Evolutionary conservation across 352 stramenopile species (phyloP).

Genomic region (Globisporangium barbulae): DNA sequence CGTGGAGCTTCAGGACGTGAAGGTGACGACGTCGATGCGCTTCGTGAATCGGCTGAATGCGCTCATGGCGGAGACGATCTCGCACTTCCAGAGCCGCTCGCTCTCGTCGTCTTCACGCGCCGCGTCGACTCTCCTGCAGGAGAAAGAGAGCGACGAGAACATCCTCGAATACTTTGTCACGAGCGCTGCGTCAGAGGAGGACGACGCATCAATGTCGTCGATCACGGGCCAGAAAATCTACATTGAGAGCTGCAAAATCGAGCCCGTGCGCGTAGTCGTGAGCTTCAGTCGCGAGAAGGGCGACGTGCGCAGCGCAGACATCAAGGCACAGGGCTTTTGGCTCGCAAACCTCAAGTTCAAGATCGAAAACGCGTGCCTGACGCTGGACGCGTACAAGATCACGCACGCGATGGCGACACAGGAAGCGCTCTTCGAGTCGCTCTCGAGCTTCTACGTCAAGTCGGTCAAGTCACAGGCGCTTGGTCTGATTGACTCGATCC

Average conservation of each 20-base stretch:
- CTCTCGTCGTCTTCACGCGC: slow-evolving; percentile 41
- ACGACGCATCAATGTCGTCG: slow-evolving; percentile 54
- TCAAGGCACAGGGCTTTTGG: slow-evolving; percentile 55
- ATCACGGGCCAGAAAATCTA: slow-evolving; percentile 80
- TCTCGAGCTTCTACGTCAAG: slow-evolving; percentile 73
- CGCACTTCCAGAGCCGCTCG: slow-evolving; percentile 67
- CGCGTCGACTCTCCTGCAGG: slow-evolving; percentile 24
- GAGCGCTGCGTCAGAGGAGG: slow-evolving; percentile 31
- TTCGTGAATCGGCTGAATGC: slow-evolving; percentile 72
- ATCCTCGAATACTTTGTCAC: slow-evolving; percentile 73
- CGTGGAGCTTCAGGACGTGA: slow-evolving; percentile 65
- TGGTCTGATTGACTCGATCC: slow-evolving; percentile 78
- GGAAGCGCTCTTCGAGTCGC: slow-evolving; percentile 60
- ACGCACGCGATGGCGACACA: slow-evolving; percentile 71
- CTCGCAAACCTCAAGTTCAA: slow-evolving; percentile 81
- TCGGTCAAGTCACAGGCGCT: slow-evolving; percentile 82
- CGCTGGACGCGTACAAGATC: slow-evolving; percentile 60
- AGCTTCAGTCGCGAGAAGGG: slow-evolving; percentile 77
- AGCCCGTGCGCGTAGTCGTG: slow-evolving; percentile 66
- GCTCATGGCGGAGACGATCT: slow-evolving; percentile 54
- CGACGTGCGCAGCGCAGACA: slow-evolving; percentile 27
- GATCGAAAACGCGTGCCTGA: slow-evolving; percentile 85
- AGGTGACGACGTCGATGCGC: slow-evolving; percentile 71
- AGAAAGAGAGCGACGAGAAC: slow-evolving; percentile 36
- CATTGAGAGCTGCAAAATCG: slow-evolving; percentile 66